Base-by-base conservation (phyloP, 2,329 filamentous ascomycete species). In the Lasiodiplodia sp. region DNA sequence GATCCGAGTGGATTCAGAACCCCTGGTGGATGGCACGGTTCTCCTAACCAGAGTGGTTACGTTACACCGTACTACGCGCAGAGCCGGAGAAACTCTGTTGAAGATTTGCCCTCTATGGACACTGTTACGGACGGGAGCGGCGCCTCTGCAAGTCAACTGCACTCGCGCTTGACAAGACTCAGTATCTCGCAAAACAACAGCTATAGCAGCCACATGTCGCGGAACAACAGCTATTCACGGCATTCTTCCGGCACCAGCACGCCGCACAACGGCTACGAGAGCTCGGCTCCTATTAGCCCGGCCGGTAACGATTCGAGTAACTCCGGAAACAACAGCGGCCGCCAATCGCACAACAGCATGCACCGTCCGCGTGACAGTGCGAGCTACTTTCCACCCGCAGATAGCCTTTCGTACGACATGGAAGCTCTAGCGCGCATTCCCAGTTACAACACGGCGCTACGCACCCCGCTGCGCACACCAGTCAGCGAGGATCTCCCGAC, bases 1-100 rank as follows among this genome's bases (percentile, higher is more conserved):
- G 93, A 97, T 73, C 86, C 88, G 10, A 89, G 86, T 66, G 93
- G 92, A n/a, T 92, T 94, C 77, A 90, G 94, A 80, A 94, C 92
- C 0, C 92, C 93, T 0, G 89, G 86, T 1, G 62, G 55, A 11
- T 67, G 64, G 64, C 55, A 68, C n/a, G 65, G 65, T 8, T 68
- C 67, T 14, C 67, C 67, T 25, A 44, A 31, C 6, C 67, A 63
- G 51, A 86, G 82, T 71, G 83, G 80, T 21, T 76, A 93, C 68
- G 93, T 88, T 77, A 97, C 93, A 44, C 96, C 96, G 0, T 90
- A 93, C 73, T 90, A 89, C 74, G 86, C 92, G 2, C 85, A 87
- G 52, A 88, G 86, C 66, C 89, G 93, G 68, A 87, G 90, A 57
- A 90, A 91, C 6, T 98, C 95, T 0, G 83, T 86, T 11, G 96